Evolutionary conservation across 75 land plant species (phyloP), one percentile per base, ranked within the genome.

Genomic region (Pinus albicaulis): DNA sequence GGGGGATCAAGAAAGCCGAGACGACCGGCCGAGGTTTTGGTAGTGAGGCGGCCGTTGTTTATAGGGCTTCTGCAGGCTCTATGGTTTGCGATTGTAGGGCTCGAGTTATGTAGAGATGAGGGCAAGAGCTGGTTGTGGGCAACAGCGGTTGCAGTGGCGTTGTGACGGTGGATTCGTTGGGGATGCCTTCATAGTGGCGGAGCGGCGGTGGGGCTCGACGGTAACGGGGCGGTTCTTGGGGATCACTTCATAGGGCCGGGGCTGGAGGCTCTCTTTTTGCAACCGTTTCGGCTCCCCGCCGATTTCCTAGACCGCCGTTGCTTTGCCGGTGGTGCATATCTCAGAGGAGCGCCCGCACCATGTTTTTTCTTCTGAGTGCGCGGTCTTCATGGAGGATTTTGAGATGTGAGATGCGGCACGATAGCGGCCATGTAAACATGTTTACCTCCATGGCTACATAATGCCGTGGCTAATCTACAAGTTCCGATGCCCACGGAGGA

Each of bases 191-290:
- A 88, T 64, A 80, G 85, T 23, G 60, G 60, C 60, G 22, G 60
- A 59, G 60, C 60, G 6, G 76, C 83, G 65, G 71, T 77, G 57
- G 80, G 79, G 1, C 52, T 76, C 19, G 72, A 75, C 8, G 12
- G 75, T 5, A 60, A 22, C 59, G 76, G 36, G n/a, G 77, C 57
- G 2, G 36, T 83, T 13, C 24, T 88, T 23, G 84, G 88, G 15
- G 88, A 92, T 65, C 89, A 86, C 62, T 85, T 92, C 66, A n/a
- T n/a, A n/a, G 94, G 92, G 0, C 84, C 86, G 58, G 86, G 86
- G 4, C 76, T 91, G n/a, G 93, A 93, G 11, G 58, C 70, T 53
- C 73, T 93, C 57, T 26, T 93, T 73, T 89, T 90, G 76, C 93
- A 77, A 77, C 19, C 41, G 59, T 5, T 78, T 78, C 57, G 83